Base-by-base conservation (phyloP, 345 rosid species). In the Arabidopsis arenosa region DNA sequence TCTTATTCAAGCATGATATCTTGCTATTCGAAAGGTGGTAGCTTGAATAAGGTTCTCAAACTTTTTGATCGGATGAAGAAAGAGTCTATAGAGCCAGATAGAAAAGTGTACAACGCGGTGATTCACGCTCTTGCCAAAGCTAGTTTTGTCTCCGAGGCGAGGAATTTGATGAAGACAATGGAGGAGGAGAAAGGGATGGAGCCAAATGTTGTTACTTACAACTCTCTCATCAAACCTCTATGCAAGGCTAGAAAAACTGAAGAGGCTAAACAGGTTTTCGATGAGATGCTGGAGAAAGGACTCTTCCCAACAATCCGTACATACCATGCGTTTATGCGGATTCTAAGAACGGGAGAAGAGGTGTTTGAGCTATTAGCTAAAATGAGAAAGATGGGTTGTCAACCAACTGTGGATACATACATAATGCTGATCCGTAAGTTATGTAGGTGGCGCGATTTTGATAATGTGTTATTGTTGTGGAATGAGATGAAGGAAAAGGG, bases 341-440 rank as follows among this genome's bases (percentile, higher is more conserved):
- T 82, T 41, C 58, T 83, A 23, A 83, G 90, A 61, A 83, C 88
- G 54, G 87, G 83, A 61, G 90, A 90, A 51, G 97, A 89, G 78
- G 87, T 84, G 28, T 90, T 90, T 79, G 91, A 84, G 67, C 86
- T 92, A 33, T 82, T 95, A 77, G 86, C 76, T 75, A 89, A 87
- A 54, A 92, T 95, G 97, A 88, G 83, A 64, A 80, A 83, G 58
- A 75, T 65, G 80, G 90, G 89, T 23, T 92, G 96, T 85, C 85
- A 75, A 4, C 97, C 97, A 52, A 77, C 80, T 54, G 83, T 75
- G 60, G 97, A 90, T 68, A 90, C 96, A 0, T 95, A 89, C 67
- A 85, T 89, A 73, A 89, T 89, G 93, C 71, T 95, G 85, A 89
- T 92, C 59, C 84, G 97, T 73, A 95, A 92, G 75, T 89, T 95